These are phyloP conservation scores for Ramularia collo-cygni DNA, from an alignment of 2,329 filamentous ascomycete species.

Conservation along the genomic window DNA sequence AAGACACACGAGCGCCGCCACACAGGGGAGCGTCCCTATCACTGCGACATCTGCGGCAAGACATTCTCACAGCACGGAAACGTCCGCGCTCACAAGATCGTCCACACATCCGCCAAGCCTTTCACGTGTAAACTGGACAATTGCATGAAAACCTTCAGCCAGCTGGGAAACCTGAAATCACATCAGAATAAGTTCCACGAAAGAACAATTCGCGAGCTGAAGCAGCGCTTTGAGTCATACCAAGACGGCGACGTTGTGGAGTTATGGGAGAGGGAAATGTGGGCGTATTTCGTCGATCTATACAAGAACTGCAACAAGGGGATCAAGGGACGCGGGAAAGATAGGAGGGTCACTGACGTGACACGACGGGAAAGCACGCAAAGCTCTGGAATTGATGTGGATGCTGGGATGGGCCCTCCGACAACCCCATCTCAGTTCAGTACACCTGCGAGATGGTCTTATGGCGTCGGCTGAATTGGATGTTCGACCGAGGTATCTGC, in stretches of 20 bases:
- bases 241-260: constrained; percentile 56
- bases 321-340: constrained; percentile 91
- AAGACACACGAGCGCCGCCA: constrained; percentile 88
- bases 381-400: too few species aligned
- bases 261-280: constrained; percentile 66
- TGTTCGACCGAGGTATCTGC: too few species aligned
- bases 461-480: too few species aligned
- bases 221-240: constrained; percentile 60
- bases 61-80: constrained; percentile 81
- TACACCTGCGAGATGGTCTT: too few species aligned
- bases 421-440: too few species aligned
- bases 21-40: constrained; percentile 78
- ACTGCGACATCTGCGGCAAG: constrained; percentile 73
- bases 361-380: constrained; percentile 18
- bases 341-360: constrained; percentile 54
- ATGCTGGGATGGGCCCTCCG: neutral
- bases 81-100: constrained; percentile 73
- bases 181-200: constrained; percentile 94
- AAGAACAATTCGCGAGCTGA: constrained; percentile 63
- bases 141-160: constrained; percentile 83
- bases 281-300: constrained; percentile 75
- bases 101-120: constrained; percentile 69
- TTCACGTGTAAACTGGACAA: constrained; percentile 75
- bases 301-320: constrained; percentile 99
- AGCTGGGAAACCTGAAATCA: constrained; percentile 88